A percentile compares a stretch with the other conserved stretches of the same genome.
Evolutionary conservation across 257 asterid species (phyloP).

Genomic region (Ocimum tenuiflorum): DNA sequence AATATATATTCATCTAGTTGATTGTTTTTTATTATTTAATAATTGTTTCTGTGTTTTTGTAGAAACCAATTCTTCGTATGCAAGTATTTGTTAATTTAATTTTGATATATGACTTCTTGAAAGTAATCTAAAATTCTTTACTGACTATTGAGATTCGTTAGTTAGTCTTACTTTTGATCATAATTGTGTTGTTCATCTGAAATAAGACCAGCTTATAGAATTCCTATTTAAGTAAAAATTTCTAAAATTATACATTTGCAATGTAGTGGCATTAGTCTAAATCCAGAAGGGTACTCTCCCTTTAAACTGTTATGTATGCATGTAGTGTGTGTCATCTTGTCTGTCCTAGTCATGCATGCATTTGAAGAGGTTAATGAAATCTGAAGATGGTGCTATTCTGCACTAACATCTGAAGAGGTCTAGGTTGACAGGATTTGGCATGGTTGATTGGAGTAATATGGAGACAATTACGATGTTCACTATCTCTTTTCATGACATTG

Average conservation of each 20-base stretch:
- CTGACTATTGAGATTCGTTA: background rate
- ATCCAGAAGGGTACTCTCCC: background rate
- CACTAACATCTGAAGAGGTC: background rate
- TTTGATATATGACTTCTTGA: background rate
- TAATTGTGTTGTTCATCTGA: background rate
- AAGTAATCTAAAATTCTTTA: background rate
- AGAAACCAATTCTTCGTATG: background rate
- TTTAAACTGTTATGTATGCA: background rate
- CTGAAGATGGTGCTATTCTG: too few relatives aligned
- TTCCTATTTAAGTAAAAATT: too few relatives aligned
- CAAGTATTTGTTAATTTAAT: background rate
- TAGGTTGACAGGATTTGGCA: background rate
- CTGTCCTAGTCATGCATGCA: too few relatives aligned
- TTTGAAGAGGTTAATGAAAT: background rate
- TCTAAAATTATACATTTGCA: too few relatives aligned
- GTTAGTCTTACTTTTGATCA: too few relatives aligned
- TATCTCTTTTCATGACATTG: background rate
- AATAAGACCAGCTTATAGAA: background rate
- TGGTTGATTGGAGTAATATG: background rate
- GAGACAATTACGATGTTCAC: background rate
- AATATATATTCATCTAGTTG: constrained; percentile 5
- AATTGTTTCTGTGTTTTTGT: background rate
- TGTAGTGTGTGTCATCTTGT: too few relatives aligned
- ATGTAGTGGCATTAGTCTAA: background rate
- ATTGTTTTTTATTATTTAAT: background rate